phyloP scores from a whole-genome alignment of 2,329 filamentous ascomycete species.

The Penicillium sp. region DNA sequence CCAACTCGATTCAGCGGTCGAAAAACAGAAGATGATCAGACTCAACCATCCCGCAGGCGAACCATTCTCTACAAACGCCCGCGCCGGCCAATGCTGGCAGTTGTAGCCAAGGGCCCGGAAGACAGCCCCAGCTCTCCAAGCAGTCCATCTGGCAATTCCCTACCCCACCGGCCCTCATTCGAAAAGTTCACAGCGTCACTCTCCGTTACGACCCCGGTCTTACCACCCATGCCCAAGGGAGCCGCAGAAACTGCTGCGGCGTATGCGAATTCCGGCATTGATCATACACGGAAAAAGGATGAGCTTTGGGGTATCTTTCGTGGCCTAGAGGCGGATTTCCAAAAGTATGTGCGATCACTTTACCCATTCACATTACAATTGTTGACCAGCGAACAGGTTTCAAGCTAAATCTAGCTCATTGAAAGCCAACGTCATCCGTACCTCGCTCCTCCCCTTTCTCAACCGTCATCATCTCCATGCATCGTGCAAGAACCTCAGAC shows the following conservation, averaged over 20 bases:
- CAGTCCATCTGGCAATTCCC: conserved; percentile 41
- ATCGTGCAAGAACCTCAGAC: conserved; percentile 63
- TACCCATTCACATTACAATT: not conserved
- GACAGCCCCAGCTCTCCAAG: conserved; percentile 37
- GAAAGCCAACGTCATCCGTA: conserved; percentile 73
- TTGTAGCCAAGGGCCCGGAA: conserved; percentile 37
- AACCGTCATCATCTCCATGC: conserved; percentile 65
- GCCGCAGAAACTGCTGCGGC: conserved; percentile 42
- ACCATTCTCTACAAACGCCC: conserved; percentile 38
- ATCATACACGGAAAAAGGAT: conserved; percentile 59
- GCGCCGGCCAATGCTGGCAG: conserved; percentile 41
- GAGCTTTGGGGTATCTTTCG: conserved; percentile 69
- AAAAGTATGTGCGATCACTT: conserved; percentile 51
- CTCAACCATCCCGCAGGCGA: conserved; percentile 27
- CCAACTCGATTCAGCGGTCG: conserved; percentile 16
- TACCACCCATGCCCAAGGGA: conserved; percentile 49
- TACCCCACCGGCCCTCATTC: conserved; percentile 44
- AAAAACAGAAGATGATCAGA: conserved; percentile 24
- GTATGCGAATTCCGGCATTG: conserved; percentile 25
- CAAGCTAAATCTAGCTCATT: conserved; percentile 68
- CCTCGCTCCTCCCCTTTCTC: conserved; percentile 72
- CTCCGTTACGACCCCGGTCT: conserved; percentile 46
- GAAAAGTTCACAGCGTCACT: conserved; percentile 46
- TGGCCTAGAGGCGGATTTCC: conserved; percentile 65
- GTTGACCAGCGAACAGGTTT: conserved; percentile 52